These are phyloP conservation scores for Kazachstania martiniae DNA, from an alignment of 805 yeast genomes.

Conservation along the genomic window DNA sequence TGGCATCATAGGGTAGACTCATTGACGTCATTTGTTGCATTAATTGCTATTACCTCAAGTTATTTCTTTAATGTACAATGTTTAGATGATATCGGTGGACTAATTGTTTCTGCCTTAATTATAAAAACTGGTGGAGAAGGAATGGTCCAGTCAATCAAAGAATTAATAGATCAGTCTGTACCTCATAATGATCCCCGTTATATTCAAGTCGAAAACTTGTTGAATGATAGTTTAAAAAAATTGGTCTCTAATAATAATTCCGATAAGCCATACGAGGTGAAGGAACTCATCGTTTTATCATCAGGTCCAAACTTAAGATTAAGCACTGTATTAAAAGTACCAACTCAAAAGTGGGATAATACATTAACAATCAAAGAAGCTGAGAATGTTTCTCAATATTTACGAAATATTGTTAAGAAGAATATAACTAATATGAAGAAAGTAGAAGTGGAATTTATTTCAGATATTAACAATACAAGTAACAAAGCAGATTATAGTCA, in stretches of 20 bases:
- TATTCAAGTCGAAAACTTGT: slow-evolving; percentile 30
- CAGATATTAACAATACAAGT: slow-evolving; percentile 18
- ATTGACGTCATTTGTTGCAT: slow-evolving; percentile 81
- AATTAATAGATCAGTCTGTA: slow-evolving; percentile 66
- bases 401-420: slow-evolving; percentile 26
- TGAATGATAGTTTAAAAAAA: slow-evolving; percentile 27
- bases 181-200: slow-evolving; percentile 41
- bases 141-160: slow-evolving; percentile 56
- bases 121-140: slow-evolving; percentile 79
- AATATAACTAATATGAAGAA: slow-evolving; percentile 36
- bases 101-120: slow-evolving; percentile 71
- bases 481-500: too few relatives aligned
- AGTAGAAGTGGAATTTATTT: slow-evolving; percentile 32
- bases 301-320: slow-evolving; percentile 48
- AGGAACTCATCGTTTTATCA: slow-evolving; percentile 37
- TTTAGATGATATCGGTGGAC: slow-evolving; percentile 88
- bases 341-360: slow-evolving; percentile 37
- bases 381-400: slow-evolving; percentile 31
- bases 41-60: slow-evolving; percentile 79
- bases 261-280: slow-evolving; percentile 29
- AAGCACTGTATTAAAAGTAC: slow-evolving; percentile 28
- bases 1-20: slow-evolving; percentile 98
- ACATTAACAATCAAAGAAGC: slow-evolving; percentile 32
- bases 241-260: slow-evolving; percentile 34
- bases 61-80: slow-evolving; percentile 67